Percentiles rank a stretch among this genome's conserved stretches.
Evolutionary conservation across 1,284 basidiomycete species (phyloP).

Genomic region (Ustilago curta): DNA sequence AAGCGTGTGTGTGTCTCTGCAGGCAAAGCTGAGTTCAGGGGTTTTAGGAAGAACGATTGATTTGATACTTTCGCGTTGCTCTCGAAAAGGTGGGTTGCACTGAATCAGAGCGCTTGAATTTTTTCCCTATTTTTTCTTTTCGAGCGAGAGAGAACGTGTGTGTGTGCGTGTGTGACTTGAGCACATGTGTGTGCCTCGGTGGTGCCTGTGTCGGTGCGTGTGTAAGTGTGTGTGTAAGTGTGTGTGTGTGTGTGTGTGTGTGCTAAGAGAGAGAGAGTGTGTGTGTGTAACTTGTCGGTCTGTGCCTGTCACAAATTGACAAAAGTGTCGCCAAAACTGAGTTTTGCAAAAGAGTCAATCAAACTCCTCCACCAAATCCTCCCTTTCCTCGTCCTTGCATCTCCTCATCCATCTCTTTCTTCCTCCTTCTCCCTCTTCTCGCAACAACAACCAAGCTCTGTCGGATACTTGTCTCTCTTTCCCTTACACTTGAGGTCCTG

Average conservation of each 20-base stretch:
- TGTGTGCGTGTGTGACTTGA: background rate
- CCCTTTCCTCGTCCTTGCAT: conserved; percentile 2
- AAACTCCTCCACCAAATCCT: conserved; percentile 9
- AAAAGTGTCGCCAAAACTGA: background rate
- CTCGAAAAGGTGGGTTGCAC: too few species aligned
- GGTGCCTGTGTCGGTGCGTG: conserved; percentile 1
- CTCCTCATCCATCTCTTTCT: background rate
- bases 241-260: conserved; percentile 4
- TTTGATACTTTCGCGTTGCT: too few species aligned
- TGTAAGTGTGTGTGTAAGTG: background rate
- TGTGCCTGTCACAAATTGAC: conserved; percentile 5
- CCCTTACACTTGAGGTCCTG: conserved; percentile 1
- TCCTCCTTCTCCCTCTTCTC: conserved; percentile 5
- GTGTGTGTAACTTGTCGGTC: background rate
- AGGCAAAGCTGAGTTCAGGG: too few species aligned
- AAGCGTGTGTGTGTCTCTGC: too few species aligned
- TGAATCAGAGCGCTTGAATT: too few species aligned
- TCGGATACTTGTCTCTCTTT: conserved; percentile 30
- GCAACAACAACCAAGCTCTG: conserved; percentile 27
- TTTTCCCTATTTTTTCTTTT: background rate
- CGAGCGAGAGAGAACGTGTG: conserved; percentile 1
- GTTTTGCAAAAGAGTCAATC: background rate
- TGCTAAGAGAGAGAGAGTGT: background rate
- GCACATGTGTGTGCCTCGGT: conserved; percentile 1
- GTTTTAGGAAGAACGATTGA: too few species aligned